Evolutionary conservation across 148 eudicot genomes (phyloP).

Genomic region (Silene conica): DNA sequence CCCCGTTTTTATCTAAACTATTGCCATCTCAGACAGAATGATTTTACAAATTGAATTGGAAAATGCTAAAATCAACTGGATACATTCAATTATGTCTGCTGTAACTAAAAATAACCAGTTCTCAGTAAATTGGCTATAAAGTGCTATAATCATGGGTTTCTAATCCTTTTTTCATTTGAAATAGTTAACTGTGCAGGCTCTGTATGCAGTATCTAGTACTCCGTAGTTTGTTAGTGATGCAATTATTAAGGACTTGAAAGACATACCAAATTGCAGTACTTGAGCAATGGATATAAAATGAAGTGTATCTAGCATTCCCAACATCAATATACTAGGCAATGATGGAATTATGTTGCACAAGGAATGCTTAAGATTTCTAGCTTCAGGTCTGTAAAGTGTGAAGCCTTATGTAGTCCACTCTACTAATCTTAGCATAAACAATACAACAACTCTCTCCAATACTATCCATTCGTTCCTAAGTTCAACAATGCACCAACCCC

Average conservation of each 20-base stretch:
- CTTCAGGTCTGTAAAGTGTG: too few relatives aligned
- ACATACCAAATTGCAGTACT: neutral
- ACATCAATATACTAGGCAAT: neutral
- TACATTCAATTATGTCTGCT: neutral
- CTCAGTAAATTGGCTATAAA: neutral
- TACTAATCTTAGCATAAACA: too few relatives aligned
- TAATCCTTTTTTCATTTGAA: too few relatives aligned
- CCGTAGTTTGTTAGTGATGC: neutral
- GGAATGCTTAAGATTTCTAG: too few relatives aligned
- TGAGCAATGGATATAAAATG: neutral
- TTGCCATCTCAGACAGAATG: neutral
- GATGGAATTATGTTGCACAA: neutral
- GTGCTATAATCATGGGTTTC: neutral
- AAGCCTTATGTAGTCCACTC: too few relatives aligned
- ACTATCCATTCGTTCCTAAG: too few relatives aligned
- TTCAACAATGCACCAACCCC: too few relatives aligned
- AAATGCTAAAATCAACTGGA: constrained; percentile 2
- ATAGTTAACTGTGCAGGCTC: neutral
- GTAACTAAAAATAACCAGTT: neutral
- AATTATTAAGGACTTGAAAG: neutral
- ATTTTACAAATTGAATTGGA: neutral
- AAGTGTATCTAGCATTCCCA: neutral
- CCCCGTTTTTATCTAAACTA: neutral
- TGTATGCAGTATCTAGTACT: neutral
- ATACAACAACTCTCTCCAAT: too few relatives aligned